Percentiles rank a stretch among this genome's conserved stretches.
phyloP scores from a whole-genome alignment of 1,139 yeast genomes.

The Lodderomyces orthopsilosis region DNA sequence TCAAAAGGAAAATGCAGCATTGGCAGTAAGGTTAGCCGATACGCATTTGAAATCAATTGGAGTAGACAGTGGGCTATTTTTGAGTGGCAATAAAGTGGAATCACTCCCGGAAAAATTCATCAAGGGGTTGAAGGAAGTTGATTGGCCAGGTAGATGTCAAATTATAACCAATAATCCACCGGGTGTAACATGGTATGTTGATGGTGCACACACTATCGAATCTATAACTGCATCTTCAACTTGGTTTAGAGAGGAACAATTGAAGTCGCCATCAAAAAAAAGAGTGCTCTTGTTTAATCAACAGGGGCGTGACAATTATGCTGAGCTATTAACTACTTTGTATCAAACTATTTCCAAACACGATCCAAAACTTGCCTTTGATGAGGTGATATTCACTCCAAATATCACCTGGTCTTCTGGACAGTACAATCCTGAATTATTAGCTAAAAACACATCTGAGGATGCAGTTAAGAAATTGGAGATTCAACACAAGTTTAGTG shows the following conservation, averaged over 20 bases:
- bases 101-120: slow-evolving; percentile 56
- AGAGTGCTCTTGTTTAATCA: slow-evolving; percentile 80
- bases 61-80: slow-evolving; percentile 22
- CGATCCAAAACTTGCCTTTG: slow-evolving; percentile 45
- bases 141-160: slow-evolving; percentile 97
- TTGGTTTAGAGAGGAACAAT: slow-evolving; percentile 59
- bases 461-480: slow-evolving; percentile 72
- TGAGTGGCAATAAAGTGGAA: slow-evolving; percentile 13
- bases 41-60: slow-evolving; percentile 58
- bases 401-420: slow-evolving; percentile 91
- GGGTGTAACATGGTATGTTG: slow-evolving; percentile 71
- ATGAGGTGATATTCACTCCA: slow-evolving; percentile 81
- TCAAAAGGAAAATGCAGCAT: slow-evolving; percentile 81
- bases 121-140: slow-evolving; percentile 63
- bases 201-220: slow-evolving; percentile 95
- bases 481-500: slow-evolving; percentile 77
- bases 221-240: slow-evolving; percentile 74
- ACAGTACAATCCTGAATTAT: slow-evolving; percentile 73
- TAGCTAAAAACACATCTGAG: slow-evolving; percentile 78
- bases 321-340: slow-evolving; percentile 55
- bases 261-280: slow-evolving; percentile 17
- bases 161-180: slow-evolving; percentile 45
- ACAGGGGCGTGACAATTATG: slow-evolving; percentile 83
- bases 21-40: slow-evolving; percentile 74
- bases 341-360: slow-evolving; percentile 33